Base-by-base conservation (phyloP, 495 filamentous ascomycete genomes). In the Penicillium parvum region DNA sequence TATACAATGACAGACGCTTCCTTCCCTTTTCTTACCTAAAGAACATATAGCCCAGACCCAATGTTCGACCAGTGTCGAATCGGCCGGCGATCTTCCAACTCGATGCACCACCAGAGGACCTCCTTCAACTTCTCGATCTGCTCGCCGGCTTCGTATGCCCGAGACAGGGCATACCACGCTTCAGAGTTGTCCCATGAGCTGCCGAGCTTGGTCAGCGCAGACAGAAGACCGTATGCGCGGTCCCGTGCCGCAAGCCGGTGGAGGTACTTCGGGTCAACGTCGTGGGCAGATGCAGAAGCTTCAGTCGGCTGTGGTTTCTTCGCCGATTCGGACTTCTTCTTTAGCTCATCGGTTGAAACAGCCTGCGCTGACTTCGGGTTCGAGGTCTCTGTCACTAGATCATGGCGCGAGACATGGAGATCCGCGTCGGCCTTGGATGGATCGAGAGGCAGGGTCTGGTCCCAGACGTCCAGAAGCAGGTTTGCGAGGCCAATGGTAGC, bases 151-250 rank as follows among this genome's bases (percentile, higher is more conserved):
- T 96, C 91, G 51, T 95, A 86, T 32, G 83, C 88, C 47, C 86
- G 70, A 1, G 92, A 88, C 11, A 98, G 76, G 7, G 82, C 81
- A 54, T 84, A 89, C 92, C 92, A 98, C 14, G 90, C 92, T 58
- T 96, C 92, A n/a, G 83, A 81, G 54, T 83, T 78, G 60, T 96
- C 88, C 94, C 94, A 97, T 4, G 89, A 90, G 19, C 66, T 72
- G n/a, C 90, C 89, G 3, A 86, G 75, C 65, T 86, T 90, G 2
- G 88, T 96, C 40, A 97, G 72, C 2, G 76, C 75, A 6, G 82
- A 83, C 0, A 98, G 76, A 30, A 97, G 73, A 9, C 79, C 83
- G 55, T 87, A 88, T 1, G 94, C 92, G 14, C 94, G 77, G 56
- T 97, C 90, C 20, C 88, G 78, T 19, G 88, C 86, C 11, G 85